Conservation (phyloP, 805 yeast genomes). For the Saturnispora halmiae region DNA sequence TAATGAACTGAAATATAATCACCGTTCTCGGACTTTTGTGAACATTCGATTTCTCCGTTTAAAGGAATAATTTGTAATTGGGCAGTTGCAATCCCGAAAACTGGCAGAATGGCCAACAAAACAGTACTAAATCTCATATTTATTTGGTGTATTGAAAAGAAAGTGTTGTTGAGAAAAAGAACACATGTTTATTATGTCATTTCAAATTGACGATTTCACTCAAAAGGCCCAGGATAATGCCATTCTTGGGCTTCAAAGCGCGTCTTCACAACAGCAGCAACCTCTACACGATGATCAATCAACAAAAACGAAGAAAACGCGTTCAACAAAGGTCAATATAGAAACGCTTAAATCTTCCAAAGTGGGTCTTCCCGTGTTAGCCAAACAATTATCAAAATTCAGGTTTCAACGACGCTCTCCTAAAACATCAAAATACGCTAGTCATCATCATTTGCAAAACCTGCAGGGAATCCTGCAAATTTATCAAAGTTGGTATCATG, state of each 20-base stretch:
- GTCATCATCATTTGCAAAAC: constrained; percentile 42
- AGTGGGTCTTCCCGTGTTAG: constrained; percentile 48
- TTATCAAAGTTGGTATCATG: constrained; percentile 72
- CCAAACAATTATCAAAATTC: constrained; percentile 28
- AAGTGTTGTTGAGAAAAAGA: neutral
- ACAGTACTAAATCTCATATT: neutral
- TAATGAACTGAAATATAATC: constrained; percentile 72
- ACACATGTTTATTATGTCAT: neutral
- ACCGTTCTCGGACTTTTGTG: constrained; percentile 48
- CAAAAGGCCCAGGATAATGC: neutral
- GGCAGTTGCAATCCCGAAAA: neutral
- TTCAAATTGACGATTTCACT: neutral
- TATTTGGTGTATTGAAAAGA: too few species aligned
- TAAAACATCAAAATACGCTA: constrained; percentile 14
- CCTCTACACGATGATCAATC: neutral
- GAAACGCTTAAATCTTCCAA: constrained; percentile 39
- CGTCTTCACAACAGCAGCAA: neutral
- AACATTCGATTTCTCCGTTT: constrained; percentile 48
- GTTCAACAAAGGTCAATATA: constrained; percentile 40
- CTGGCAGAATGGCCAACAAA: neutral
- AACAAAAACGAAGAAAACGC: constrained; percentile 17
- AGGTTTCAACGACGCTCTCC: constrained; percentile 23
- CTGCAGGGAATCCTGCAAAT: constrained; percentile 40
- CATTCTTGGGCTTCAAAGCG: neutral
- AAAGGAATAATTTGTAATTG: constrained; percentile 27